These are phyloP conservation scores for Irpex lacteus DNA, from an alignment of 1,284 basidiomycete genomes.

Conservation along the genomic window DNA sequence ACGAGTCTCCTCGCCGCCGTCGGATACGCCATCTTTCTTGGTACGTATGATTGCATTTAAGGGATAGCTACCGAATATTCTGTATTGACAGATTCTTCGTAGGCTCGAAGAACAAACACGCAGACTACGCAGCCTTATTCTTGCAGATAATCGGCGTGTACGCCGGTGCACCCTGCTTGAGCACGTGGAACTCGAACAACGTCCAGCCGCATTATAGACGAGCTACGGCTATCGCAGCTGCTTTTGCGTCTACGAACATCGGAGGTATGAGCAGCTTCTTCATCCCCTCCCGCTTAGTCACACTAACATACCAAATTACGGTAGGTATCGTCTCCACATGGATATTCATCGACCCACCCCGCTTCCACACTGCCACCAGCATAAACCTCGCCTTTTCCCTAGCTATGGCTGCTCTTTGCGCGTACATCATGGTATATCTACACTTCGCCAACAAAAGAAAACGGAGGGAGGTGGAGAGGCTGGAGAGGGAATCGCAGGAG, in stretches of 20 bases:
- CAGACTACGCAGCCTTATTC: neutral
- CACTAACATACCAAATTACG: too few relatives aligned
- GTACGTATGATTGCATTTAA: neutral
- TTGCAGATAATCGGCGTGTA: neutral
- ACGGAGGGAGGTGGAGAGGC: neutral
- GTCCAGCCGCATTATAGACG: neutral
- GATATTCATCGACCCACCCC: neutral
- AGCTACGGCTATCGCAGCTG: neutral
- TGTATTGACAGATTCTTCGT: too few relatives aligned
- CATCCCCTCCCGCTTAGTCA: neutral
- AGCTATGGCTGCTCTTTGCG: neutral
- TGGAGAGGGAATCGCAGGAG: neutral
- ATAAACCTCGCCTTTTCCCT: neutral
- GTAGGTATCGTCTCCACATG: neutral
- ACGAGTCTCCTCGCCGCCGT: neutral
- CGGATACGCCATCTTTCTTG: neutral
- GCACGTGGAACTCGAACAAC: conserved; percentile 1
- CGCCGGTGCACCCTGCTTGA: neutral
- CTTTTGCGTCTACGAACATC: neutral
- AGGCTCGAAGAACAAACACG: neutral
- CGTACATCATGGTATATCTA: neutral
- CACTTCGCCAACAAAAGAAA: neutral
- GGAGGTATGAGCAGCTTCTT: neutral
- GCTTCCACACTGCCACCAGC: neutral
- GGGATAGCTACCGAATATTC: too few relatives aligned